phyloP scores from a whole-genome alignment of 495 filamentous ascomycete species.

The Letharia columbiana region DNA sequence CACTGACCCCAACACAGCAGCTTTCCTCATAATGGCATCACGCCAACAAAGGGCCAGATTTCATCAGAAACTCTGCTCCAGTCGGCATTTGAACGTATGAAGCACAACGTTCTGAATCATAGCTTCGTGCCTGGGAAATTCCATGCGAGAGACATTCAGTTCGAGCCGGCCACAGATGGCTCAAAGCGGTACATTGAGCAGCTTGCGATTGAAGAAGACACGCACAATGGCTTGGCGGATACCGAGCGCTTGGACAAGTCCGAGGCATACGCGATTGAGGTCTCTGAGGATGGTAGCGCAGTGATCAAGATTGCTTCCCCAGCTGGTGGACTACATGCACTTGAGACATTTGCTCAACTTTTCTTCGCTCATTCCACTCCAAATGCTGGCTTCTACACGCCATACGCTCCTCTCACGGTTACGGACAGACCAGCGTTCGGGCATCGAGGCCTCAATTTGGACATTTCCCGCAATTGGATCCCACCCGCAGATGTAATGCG shows the following conservation, averaged over 20 bases:
- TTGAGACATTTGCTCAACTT: slow-evolving; percentile 49
- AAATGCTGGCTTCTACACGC: slow-evolving; percentile 28
- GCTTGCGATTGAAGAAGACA: slow-evolving; percentile 28
- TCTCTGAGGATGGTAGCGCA: slow-evolving; percentile 31
- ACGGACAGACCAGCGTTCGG: slow-evolving; percentile 47
- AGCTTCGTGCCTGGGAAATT: slow-evolving; percentile 70
- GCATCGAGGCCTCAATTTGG: slow-evolving; percentile 67
- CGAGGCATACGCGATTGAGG: slow-evolving; percentile 43
- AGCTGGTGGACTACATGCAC: slow-evolving; percentile 50
- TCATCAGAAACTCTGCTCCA: slow-evolving; percentile 29
- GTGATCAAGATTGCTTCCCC: slow-evolving; percentile 42
- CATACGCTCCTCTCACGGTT: slow-evolving; percentile 20
- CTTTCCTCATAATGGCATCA: neutral
- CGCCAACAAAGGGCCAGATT: neutral
- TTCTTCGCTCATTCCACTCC: slow-evolving; percentile 33
- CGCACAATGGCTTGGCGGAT: slow-evolving; percentile 32
- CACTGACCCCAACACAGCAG: neutral
- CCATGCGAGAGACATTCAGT: slow-evolving; percentile 46
- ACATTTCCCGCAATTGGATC: slow-evolving; percentile 59
- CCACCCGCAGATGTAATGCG: slow-evolving; percentile 52
- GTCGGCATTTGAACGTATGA: slow-evolving; percentile 37
- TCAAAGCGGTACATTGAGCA: slow-evolving; percentile 32
- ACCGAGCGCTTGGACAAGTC: neutral
- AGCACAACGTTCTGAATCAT: slow-evolving; percentile 48
- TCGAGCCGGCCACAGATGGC: slow-evolving; percentile 46